phyloP scores from a whole-genome alignment of 768 basidiomycete genomes.

The Ramaria rubella region DNA sequence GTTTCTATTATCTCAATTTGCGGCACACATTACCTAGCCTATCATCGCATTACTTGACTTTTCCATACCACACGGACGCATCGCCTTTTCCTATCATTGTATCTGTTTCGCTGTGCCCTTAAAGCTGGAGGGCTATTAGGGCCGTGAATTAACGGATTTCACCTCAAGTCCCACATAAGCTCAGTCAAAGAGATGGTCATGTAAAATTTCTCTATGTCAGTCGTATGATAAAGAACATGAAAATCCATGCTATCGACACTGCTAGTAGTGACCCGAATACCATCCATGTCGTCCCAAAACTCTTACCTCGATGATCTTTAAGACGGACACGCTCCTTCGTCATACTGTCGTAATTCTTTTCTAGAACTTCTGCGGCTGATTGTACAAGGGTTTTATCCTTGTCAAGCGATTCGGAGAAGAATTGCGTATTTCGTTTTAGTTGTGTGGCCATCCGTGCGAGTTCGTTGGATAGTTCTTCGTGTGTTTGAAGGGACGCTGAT shows the following conservation, averaged over 20 bases:
- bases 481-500: slow-evolving; percentile 28
- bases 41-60: not conserved
- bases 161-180: not conserved
- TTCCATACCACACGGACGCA: not conserved
- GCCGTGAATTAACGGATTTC: not conserved
- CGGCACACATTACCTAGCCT: not conserved
- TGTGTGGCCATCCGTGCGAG: slow-evolving; percentile 83
- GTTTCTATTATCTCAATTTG: not conserved
- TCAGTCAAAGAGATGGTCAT: not conserved
- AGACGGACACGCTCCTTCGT: slow-evolving; percentile 55
- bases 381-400: slow-evolving; percentile 71
- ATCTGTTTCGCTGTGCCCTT: not conserved
- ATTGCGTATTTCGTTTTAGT: slow-evolving; percentile 73
- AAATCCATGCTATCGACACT: slow-evolving; percentile 60
- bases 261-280: slow-evolving; percentile 55
- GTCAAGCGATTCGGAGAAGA: slow-evolving; percentile 66
- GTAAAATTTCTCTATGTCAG: slow-evolving; percentile 32
- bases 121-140: not conserved
- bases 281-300: slow-evolving; percentile 67
- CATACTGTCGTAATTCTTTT: slow-evolving; percentile 66
- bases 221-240: slow-evolving; percentile 67
- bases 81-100: not conserved
- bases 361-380: slow-evolving; percentile 62
- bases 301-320: slow-evolving; percentile 56
- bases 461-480: slow-evolving; percentile 68